Conservation (phyloP, 371 early-diverging fungal genomes). For the Mucor racemosus region DNA sequence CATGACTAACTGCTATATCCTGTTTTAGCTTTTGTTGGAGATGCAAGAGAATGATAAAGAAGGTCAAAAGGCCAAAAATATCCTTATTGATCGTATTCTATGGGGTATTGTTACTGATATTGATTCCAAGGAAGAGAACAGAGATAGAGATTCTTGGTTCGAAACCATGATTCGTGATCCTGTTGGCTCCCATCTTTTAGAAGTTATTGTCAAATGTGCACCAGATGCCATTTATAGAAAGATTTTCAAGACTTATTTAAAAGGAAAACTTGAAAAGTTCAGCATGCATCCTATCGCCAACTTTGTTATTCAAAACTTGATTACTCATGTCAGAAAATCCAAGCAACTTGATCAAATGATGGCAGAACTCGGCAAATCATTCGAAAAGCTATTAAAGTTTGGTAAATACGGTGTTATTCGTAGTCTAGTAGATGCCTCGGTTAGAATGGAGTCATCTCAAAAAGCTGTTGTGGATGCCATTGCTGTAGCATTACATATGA, state of each 20-base stretch:
- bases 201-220: slow-evolving; percentile 64
- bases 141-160: slow-evolving; percentile 62
- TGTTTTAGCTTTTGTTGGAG: slow-evolving; percentile 54
- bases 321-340: slow-evolving; percentile 61
- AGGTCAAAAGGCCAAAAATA: slow-evolving; percentile 50
- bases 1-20: not conserved
- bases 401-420: slow-evolving; percentile 69
- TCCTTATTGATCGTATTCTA: slow-evolving; percentile 66
- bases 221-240: slow-evolving; percentile 64
- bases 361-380: slow-evolving; percentile 56
- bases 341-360: slow-evolving; percentile 68
- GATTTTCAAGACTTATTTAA: slow-evolving; percentile 70
- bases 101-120: slow-evolving; percentile 64
- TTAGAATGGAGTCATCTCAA: slow-evolving; percentile 58
- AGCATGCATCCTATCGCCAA: slow-evolving; percentile 77
- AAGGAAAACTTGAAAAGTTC: slow-evolving; percentile 63
- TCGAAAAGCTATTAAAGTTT: slow-evolving; percentile 62
- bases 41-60: slow-evolving; percentile 57
- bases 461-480: slow-evolving; percentile 64
- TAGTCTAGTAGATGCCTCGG: slow-evolving; percentile 70
- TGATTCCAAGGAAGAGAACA: slow-evolving; percentile 35
- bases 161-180: slow-evolving; percentile 63
- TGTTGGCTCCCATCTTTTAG: slow-evolving; percentile 73
- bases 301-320: slow-evolving; percentile 81
- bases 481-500: slow-evolving; percentile 59